Base-by-base conservation (phyloP, 495 filamentous ascomycete genomes). In the Aspergillus ostianus region DNA sequence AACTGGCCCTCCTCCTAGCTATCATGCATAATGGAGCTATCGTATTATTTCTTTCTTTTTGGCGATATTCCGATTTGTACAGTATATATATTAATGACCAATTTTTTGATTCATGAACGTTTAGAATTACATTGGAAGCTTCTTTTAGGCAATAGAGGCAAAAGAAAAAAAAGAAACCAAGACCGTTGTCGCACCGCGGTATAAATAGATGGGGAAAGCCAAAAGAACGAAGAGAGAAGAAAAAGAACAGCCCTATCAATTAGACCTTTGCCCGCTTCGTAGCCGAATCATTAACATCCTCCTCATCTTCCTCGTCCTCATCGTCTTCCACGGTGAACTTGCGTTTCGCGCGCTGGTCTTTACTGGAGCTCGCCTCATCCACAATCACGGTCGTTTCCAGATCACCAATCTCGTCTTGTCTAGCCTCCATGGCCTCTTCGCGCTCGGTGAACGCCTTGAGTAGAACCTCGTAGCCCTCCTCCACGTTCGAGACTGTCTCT, bases 391-490 rank as follows among this genome's bases (percentile, higher is more conserved):
- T 62, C 21, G 69, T 53, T 47, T 49, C 53, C 47, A 63, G 61
- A 63, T 70, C 60, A 36, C 59, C 55, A 56, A 59, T 6, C 55
- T 65, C 63, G 29, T 70, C 64, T 60, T 71, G 58, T 21, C 54
- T 47, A 23, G 63, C 61, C 27, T 59, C 59, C 20, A 63, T 62
- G 21, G 55, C 67, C 48, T 70, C 67, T 57, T 73, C 70, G 59
- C 80, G 74, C 41, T 71, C 74, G 63, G 70, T 70, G 47, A 84
- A 76, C 8, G 68, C 79, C 36, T 80, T 72, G 57, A 97, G 73
- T 32, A 94, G 72, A 46, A 84, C 75, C 30, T 85, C 84, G 73
- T 94, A 97, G 29, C 94, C 92, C 55, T 88, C 89, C 70, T 91
- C 87, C n/a, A 96, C 87, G 61, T 84, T 85, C 3, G 79, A 77